Conservation (phyloP, 202 grass and related monocot species). For the Schoenoplectus tabernaemontani region DNA sequence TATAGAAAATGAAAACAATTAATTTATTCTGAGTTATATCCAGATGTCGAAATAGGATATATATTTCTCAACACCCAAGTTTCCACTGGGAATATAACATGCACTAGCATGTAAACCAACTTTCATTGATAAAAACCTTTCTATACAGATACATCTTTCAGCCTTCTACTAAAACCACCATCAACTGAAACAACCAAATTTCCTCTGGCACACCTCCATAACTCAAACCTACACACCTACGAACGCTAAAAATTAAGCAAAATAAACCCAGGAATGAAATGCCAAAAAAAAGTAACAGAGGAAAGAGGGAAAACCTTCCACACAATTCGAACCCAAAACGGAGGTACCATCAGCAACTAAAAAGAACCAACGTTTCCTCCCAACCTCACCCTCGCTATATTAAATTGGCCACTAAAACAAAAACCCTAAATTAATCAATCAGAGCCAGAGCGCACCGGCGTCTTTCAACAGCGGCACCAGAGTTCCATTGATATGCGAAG, state of each 20-base stretch:
- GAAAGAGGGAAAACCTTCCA: too few species aligned
- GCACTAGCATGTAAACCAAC: constrained; percentile 10
- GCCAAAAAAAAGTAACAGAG: not conserved
- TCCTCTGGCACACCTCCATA: not conserved
- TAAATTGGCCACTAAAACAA: not conserved
- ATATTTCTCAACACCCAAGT: too few species aligned
- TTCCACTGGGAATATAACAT: too few species aligned
- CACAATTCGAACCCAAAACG: constrained; percentile 24
- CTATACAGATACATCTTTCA: constrained; percentile 25
- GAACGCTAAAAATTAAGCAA: not conserved
- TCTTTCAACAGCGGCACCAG: constrained; percentile 89
- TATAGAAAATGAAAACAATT: too few species aligned
- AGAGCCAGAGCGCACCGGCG: constrained; percentile 92
- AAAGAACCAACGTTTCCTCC: constrained; percentile 22
- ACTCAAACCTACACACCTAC: constrained; percentile 15
- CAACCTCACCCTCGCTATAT: constrained; percentile 12
- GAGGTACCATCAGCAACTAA: constrained; percentile 24
- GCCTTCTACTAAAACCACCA: constrained; percentile 15
- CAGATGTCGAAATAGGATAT: too few species aligned
- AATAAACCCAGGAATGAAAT: constrained; percentile 6
- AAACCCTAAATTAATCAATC: constrained; percentile 2
- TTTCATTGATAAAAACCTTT: constrained; percentile 21
- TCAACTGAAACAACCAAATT: constrained; percentile 3
- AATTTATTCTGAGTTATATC: too few species aligned
- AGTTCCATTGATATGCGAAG: constrained; percentile 82